phyloP scores from a whole-genome alignment of 257 asterid species.

The Solanum infundibuliforme region DNA sequence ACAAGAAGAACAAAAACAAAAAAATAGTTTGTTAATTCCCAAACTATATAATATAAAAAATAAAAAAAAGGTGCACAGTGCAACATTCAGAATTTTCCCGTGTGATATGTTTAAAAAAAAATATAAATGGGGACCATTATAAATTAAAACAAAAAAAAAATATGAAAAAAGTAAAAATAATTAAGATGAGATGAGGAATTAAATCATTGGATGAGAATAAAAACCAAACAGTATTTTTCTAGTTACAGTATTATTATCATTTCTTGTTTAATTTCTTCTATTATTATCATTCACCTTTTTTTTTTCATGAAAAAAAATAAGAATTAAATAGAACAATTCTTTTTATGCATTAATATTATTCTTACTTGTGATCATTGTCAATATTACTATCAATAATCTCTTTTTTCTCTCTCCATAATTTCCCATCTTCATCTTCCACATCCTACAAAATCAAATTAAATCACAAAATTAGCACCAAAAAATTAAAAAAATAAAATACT shows the following conservation, averaged over 20 bases:
- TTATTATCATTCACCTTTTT: not conserved
- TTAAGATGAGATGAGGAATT: not conserved
- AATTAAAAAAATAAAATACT: no score
- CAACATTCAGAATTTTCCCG: not conserved
- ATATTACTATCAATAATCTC: not conserved
- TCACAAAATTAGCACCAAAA: not conserved
- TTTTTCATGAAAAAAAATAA: conserved; percentile 7
- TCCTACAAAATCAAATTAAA: not conserved
- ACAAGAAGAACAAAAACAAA: not conserved
- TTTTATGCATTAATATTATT: not conserved
- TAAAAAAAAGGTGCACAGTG: not conserved
- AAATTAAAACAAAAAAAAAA: no score
- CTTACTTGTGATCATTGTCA: conserved; percentile 26
- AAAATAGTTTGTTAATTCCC: not conserved
- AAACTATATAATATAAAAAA: not conserved
- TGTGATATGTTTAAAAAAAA: not conserved
- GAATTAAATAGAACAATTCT: not conserved
- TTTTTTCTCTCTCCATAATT: not conserved
- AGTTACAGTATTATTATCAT: not conserved
- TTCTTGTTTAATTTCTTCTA: not conserved
- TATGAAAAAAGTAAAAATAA: not conserved
- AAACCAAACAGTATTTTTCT: not conserved
- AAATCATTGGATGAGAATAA: not conserved
- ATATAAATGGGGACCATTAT: conserved; percentile 1
- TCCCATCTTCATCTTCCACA: not conserved